Base-by-base conservation (phyloP, 208 protist genomes). In the Spongospora subterranea region DNA sequence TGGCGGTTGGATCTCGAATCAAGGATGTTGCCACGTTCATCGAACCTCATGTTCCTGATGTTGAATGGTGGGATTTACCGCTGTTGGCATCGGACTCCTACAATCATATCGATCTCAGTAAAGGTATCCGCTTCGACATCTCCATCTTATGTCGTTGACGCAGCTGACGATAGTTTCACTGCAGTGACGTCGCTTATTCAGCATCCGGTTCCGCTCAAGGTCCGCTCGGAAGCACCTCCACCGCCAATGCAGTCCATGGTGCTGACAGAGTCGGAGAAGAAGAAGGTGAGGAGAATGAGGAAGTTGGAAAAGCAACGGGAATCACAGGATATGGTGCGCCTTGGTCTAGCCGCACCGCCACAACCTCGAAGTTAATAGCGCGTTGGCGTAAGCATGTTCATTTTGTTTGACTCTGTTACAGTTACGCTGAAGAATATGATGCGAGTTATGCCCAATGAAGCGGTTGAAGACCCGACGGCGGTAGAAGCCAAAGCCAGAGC, bases 241-340 rank as follows among this genome's bases (percentile, higher is more conserved):
- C 71, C 71, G n/a, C 71, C 71, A 39, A 20, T 82, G 35, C 71
- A 82, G 71, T 32, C 6, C 17, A 76, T 71, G 88, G 29, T 89
- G 50, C 54, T 89, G 88, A 89, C 88, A 6, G 54, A 60, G 29
- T 65, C 64, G 88, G 88, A 89, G 88, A 60, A 71, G n/a, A 89
- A 89, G 88, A 89, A 89, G 54, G 65, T 89, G 64, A 6, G 88
- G 6, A 6, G 88, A 20, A 89, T 89, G 88, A 38, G 54, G n/a
- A 60, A 89, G 54, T 76, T 76, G 54, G 50, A 89, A n/a, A 89
- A 89, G 88, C 88, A 89, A n/a, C 29, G 54, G 11, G 88, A 89
- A n/a, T 13, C 6, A 39, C 46, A 45, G 54, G 54, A 71, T 45
- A 60, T 64, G 54, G 65, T 89, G 1, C 32, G 46, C 13, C n/a